Percentiles rank a stretch among this genome's conserved stretches.
phyloP scores from a whole-genome alignment of 2,329 filamentous ascomycete species.

The Diplocarpon mali region DNA sequence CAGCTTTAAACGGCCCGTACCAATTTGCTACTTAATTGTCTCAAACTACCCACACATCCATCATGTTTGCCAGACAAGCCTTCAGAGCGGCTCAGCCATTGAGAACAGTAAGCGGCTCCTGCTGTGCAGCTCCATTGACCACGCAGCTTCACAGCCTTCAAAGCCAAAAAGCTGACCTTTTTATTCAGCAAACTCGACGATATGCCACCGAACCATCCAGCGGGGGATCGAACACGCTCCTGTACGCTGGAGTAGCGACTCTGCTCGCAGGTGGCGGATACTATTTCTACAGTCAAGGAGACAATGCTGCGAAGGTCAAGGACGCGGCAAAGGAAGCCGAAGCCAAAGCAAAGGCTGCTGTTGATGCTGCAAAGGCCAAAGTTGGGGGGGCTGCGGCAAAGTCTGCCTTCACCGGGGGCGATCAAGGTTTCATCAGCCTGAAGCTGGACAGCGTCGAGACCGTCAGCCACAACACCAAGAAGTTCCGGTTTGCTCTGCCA shows the following conservation, averaged over 20 bases:
- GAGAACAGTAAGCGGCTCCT: slow-evolving; percentile 45
- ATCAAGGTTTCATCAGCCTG: slow-evolving; percentile 79
- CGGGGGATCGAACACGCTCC: slow-evolving; percentile 41
- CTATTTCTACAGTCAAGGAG: slow-evolving; percentile 37
- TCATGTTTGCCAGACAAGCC: slow-evolving; percentile 57
- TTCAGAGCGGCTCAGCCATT: slow-evolving; percentile 55
- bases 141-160: not conserved
- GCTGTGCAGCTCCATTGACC: not conserved
- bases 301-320: slow-evolving; percentile 41
- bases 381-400: slow-evolving; percentile 29
- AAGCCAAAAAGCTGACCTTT: slow-evolving; percentile 4
- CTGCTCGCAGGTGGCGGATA: slow-evolving; percentile 48
- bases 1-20: too few species aligned
- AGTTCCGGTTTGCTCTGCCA: slow-evolving; percentile 75
- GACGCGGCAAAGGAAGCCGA: slow-evolving; percentile 47
- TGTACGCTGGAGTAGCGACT: slow-evolving; percentile 50
- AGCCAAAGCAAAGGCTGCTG: slow-evolving; percentile 37
- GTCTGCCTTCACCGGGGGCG: slow-evolving; percentile 62
- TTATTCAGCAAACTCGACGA: slow-evolving; percentile 46
- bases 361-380: slow-evolving; percentile 17
- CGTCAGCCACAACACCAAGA: slow-evolving; percentile 93
- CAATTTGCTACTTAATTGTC: too few species aligned
- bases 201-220: slow-evolving; percentile 56
- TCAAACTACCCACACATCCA: slow-evolving; percentile 19
- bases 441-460: slow-evolving; percentile 67